Evolutionary conservation across 129 eudicot species (phyloP).

Genomic region (carrot (Daucus carota)): DH1_v3.0 NC_030388.2:19941501-19942000

Average conservation of each 20-base stretch:
- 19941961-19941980: constrained; percentile 70
- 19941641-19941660: not conserved
- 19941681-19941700: not conserved
- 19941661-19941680: not conserved
- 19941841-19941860: not conserved
- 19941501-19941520: not conserved
- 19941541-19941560: not conserved
- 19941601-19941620: not conserved
- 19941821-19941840: not conserved
- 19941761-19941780: not conserved
- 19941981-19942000: constrained; percentile 46
- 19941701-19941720: not conserved
- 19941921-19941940: constrained; percentile 64
- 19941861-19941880: not conserved
- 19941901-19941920: constrained; percentile 80
- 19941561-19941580: not conserved
- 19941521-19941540: not conserved
- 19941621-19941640: not conserved
- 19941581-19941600: not conserved
- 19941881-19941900: constrained; percentile 7
- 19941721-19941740: not conserved
- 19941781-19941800: not conserved
- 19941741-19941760: not conserved
- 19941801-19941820: not conserved
- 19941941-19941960: constrained; percentile 60